A percentile compares a stretch with the other conserved stretches of the same genome.
phyloP scores from a whole-genome alignment of 1,139 yeast species.

The Scheffersomyces illinoinensis region DNA sequence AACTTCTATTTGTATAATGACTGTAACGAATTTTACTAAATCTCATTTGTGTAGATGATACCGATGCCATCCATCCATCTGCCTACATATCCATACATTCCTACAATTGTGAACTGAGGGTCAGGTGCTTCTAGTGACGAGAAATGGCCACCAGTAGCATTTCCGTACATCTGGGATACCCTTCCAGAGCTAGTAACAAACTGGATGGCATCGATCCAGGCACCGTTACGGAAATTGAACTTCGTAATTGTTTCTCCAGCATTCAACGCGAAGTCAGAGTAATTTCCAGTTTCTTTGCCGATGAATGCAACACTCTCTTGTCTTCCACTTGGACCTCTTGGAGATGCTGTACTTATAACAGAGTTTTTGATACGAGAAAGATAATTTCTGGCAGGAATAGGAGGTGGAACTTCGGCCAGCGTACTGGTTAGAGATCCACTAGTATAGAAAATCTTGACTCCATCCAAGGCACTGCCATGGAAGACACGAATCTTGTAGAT shows the following conservation, averaged over 20 bases:
- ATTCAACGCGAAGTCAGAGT: slow-evolving; percentile 55
- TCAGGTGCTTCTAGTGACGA: slow-evolving; percentile 61
- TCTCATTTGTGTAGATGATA: slow-evolving; percentile 39
- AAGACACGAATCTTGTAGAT: slow-evolving; percentile 57
- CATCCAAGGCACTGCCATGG: slow-evolving; percentile 80
- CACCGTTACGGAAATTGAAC: slow-evolving; percentile 70
- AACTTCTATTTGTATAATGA: not conserved
- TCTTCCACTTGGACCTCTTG: slow-evolving; percentile 1
- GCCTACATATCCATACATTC: slow-evolving; percentile 66
- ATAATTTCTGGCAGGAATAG: slow-evolving; percentile 51
- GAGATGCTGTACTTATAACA: slow-evolving; percentile 15
- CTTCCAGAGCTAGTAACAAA: slow-evolving; percentile 58
- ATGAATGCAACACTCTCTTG: slow-evolving; percentile 34
- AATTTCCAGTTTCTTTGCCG: slow-evolving; percentile 64
- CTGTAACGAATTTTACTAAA: not conserved
- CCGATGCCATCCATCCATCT: slow-evolving; percentile 79
- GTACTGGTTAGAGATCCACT: slow-evolving; percentile 3
- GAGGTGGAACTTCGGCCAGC: slow-evolving; percentile 26
- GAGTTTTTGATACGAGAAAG: slow-evolving; percentile 24
- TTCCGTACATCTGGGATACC: slow-evolving; percentile 57
- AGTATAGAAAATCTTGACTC: slow-evolving; percentile 42
- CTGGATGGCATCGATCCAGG: slow-evolving; percentile 88
- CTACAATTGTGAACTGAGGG: slow-evolving; percentile 55
- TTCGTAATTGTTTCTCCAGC: slow-evolving; percentile 62
- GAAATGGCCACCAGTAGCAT: slow-evolving; percentile 65